Conservation (phyloP, 305 asterid genomes). For the Fraxinus ornus region DNA sequence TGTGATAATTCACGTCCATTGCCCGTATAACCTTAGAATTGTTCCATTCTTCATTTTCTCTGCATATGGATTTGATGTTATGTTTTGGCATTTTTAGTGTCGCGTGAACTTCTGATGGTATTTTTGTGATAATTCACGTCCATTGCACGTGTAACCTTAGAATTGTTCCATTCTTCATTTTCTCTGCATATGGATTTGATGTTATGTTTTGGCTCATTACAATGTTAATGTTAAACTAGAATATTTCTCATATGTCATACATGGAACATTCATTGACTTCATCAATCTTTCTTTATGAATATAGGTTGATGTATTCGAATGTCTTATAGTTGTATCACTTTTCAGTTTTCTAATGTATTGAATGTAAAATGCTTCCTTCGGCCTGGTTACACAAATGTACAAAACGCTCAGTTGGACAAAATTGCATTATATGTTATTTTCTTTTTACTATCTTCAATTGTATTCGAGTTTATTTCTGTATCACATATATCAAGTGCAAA, state of each 20-base stretch:
- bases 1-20: neutral
- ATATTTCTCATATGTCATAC: neutral
- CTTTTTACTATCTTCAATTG: neutral
- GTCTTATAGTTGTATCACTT: neutral
- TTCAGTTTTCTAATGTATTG: neutral
- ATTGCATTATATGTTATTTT: neutral
- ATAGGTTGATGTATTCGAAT: neutral
- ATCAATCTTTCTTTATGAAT: neutral
- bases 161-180: neutral
- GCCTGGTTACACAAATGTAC: neutral
- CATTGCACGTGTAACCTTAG: neutral
- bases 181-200: neutral
- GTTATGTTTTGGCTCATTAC: neutral
- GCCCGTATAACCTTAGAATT: neutral
- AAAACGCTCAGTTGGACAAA: neutral
- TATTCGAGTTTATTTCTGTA: too few relatives aligned
- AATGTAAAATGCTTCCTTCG: neutral
- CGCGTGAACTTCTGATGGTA: neutral
- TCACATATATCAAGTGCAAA: too few relatives aligned
- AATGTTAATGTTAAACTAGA: neutral
- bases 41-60: neutral
- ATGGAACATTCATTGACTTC: neutral
- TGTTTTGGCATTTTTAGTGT: neutral
- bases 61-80: neutral
- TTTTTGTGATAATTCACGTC: neutral